Base-by-base conservation (phyloP, 352 stramenopile species). In the Phytophthora chlamydospora region DNA sequence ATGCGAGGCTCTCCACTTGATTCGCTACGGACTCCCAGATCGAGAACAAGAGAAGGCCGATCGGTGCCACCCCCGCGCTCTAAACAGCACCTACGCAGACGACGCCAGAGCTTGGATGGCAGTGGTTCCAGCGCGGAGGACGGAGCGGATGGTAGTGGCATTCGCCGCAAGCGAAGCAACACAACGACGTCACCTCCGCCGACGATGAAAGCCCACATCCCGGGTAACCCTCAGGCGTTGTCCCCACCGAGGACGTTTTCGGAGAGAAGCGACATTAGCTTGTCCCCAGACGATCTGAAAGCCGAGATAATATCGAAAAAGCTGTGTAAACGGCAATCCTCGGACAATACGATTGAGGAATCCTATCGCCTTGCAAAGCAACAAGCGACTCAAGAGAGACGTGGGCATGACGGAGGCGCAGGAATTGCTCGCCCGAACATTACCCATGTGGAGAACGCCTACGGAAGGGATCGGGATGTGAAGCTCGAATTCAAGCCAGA, bases 101-200 rank as follows among this genome's bases (percentile, higher is more conserved):
- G 80, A 43, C 76, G 78, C 0, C 71, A 83, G 24, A 85, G 71
- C 49, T 54, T 78, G 3, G 76, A 86, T 46, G 76, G 76, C n/a
- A 90, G 78, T 35, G 80, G 79, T 39, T 92, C 77, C 12, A 90
- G 79, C 41, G 45, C 76, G 13, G 82, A 89, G 40, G 75, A 87
- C 44, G 73, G 58, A 11, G 83, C 77, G 11, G 80, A 89, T 50
- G 62, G 62, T 6, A 85, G 75, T 47, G 66, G 68, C 0, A 69
- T 70, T 19, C 73, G 80, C 9, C 76, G 83, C 7, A 92, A 92
- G 58, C 78, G 83, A n/a, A 90, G 79, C 46, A 90, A 88, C 35
- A 87, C 75, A 8, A 80, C 76, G 27, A 57, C 58, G 29, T 57
- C 64, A 32, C 61, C 62, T 6, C 32, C 64, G 3, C 36, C 58